phyloP scores from a whole-genome alignment of 441 rosid genomes.

The Populus tomentosa region DNA sequence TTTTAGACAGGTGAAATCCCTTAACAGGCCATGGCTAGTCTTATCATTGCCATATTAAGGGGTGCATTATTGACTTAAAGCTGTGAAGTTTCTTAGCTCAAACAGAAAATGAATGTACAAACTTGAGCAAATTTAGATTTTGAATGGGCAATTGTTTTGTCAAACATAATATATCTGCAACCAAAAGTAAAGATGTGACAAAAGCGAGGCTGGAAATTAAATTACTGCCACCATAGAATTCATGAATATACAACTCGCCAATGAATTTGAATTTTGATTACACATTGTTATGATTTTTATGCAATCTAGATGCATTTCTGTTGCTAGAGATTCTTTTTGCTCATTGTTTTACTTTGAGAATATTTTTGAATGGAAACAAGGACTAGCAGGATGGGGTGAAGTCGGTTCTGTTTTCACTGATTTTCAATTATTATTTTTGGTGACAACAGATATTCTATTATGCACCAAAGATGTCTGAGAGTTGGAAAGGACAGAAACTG shows the following conservation, averaged over 20 bases:
- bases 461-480: slow-evolving; percentile 96
- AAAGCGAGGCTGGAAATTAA: not conserved
- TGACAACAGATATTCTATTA: slow-evolving; percentile 77
- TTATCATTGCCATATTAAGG: not conserved
- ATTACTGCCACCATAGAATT: not conserved
- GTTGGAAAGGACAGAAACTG: slow-evolving; percentile 98
- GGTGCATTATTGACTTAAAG: not conserved
- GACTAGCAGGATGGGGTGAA: not conserved
- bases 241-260: not conserved
- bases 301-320: not conserved
- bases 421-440: not conserved
- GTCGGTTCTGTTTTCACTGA: slow-evolving; percentile 4
- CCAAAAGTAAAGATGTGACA: not conserved
- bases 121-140: not conserved
- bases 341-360: not conserved
- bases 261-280: not conserved
- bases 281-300: not conserved
- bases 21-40: not conserved
- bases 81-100: not conserved
- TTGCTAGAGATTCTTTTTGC: not conserved
- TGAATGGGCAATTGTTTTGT: not conserved
- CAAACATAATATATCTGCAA: not conserved
- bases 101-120: not conserved
- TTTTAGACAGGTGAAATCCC: not conserved
- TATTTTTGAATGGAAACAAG: not conserved